Base-by-base conservation (phyloP, 2,329 filamentous ascomycete genomes). In the Helminthosporium solani region DNA sequence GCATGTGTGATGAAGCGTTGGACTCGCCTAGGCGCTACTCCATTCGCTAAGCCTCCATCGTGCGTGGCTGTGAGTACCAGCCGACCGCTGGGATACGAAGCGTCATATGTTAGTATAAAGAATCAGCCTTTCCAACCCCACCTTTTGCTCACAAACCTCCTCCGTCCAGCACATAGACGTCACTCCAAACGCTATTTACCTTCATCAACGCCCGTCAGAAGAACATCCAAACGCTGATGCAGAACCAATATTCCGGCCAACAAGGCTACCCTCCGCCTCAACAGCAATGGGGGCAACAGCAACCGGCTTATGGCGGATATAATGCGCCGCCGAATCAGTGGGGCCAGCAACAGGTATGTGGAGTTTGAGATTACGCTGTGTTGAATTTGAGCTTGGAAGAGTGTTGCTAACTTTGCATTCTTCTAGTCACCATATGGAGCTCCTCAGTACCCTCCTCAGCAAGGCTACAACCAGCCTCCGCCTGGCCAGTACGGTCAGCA, bases 401-500 rank as follows among this genome's bases (percentile, higher is more conserved):
- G 12, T 3, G 7, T 31, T 31, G 28, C 28, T 31, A n/a, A 31
- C 28, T 31, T 31, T 12, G 28, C 14, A 31, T 14, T 12, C 14
- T 31, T 31, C 14, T 31, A 31, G 28, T 12, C 28, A n/a, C 28
- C 28, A 5, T 58, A 40, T 37, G 68, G 65, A 35, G 61, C 57
- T 39, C 60, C 28, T 11, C 54, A 53, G 34, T 51, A 61, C 47
- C 38, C 47, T 42, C 58, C 64, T 18, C 46, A 36, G 16, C 42
- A 39, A 28, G 30, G 35, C 40, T 50, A 38, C 21, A 60, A 68
- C 31, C 71, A 70, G 46, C 67, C 61, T 45, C 62, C 55, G 25
- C 60, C 57, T 46, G 59, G 63, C 50, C 64, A 69, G 40, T 60
- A 66, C 14, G 57, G 69, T 16, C 49, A 44, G 38, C 40, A 47